Evolutionary conservation across 108 stramenopile genomes (phyloP).

Genomic region (Cyclotella distinguenda): DNA sequence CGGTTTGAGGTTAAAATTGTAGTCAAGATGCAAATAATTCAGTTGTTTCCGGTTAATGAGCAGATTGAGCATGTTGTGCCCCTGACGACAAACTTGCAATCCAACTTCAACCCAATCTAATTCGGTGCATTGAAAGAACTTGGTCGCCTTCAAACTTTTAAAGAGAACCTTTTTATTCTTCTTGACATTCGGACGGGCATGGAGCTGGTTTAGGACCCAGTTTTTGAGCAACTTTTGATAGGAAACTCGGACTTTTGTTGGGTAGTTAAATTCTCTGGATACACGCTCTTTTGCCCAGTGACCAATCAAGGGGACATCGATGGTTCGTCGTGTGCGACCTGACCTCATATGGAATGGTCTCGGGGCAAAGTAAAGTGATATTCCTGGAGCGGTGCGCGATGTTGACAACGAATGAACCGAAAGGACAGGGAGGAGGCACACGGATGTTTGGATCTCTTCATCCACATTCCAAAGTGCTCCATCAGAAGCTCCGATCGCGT

Average conservation of each 20-base stretch:
- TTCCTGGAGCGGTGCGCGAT: slow-evolving; percentile 78
- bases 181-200: slow-evolving; percentile 85
- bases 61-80: slow-evolving; percentile 98
- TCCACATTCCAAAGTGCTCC: slow-evolving; percentile 52
- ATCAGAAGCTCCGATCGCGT: slow-evolving; percentile 36
- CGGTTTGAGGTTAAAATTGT: slow-evolving; percentile 99
- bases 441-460: slow-evolving; percentile 53
- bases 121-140: slow-evolving; percentile 99
- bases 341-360: slow-evolving; percentile 94
- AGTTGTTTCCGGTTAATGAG: slow-evolving; percentile 98
- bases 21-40: slow-evolving; percentile 99
- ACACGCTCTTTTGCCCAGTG: slow-evolving; percentile 93
- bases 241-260: slow-evolving; percentile 97
- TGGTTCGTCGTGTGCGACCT: slow-evolving; percentile 91
- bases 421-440: slow-evolving; percentile 59
- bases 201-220: slow-evolving; percentile 96
- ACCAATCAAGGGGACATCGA: slow-evolving; percentile 96
- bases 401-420: slow-evolving; percentile 63
- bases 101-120: slow-evolving; percentile 99
- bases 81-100: slow-evolving; percentile 96
- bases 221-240: slow-evolving; percentile 99
- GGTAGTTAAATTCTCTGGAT: slow-evolving; percentile 88
- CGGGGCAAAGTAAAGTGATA: slow-evolving; percentile 96
- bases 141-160: slow-evolving; percentile 96
- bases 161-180: slow-evolving; percentile 93